These are phyloP conservation scores for Xylaria sp. DNA, from an alignment of 2,329 filamentous ascomycete genomes.

Conservation along the genomic window DNA sequence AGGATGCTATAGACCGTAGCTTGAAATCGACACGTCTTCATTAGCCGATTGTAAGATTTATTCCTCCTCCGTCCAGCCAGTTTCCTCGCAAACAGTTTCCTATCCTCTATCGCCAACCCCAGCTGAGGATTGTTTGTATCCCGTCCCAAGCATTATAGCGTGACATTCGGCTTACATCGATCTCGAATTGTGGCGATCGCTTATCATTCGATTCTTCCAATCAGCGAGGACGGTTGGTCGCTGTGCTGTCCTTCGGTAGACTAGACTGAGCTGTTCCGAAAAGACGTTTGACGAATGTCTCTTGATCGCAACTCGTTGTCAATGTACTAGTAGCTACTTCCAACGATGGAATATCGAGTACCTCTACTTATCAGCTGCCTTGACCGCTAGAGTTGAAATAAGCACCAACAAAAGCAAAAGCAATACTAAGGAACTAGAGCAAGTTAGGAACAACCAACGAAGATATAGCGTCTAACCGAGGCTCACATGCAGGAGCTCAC, in stretches of 20 bases:
- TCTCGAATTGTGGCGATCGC: background rate
- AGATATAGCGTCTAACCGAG: background rate
- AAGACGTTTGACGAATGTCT: background rate
- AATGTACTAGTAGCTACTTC: constrained; percentile 6
- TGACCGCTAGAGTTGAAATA: background rate
- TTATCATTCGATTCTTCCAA: background rate
- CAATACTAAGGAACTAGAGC: background rate
- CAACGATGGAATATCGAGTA: background rate
- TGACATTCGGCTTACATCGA: background rate
- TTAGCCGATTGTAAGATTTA: constrained; percentile 7
- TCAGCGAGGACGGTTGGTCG: background rate
- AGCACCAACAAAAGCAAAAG: background rate
- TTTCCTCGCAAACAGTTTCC: constrained; percentile 22
- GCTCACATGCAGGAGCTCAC: background rate
- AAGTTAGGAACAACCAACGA: background rate
- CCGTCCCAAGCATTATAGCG: background rate
- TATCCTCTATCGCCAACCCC: background rate
- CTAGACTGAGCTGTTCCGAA: background rate
- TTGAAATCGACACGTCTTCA: background rate
- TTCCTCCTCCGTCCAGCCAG: constrained; percentile 2
- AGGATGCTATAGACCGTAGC: background rate
- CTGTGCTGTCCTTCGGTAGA: background rate
- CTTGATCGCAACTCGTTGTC: background rate
- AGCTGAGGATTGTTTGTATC: constrained; percentile 5
- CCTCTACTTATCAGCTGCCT: constrained; percentile 12